Evolutionary conservation across 306 rosid genomes (phyloP).

Genomic region (Castanopsis chinensis): DNA sequence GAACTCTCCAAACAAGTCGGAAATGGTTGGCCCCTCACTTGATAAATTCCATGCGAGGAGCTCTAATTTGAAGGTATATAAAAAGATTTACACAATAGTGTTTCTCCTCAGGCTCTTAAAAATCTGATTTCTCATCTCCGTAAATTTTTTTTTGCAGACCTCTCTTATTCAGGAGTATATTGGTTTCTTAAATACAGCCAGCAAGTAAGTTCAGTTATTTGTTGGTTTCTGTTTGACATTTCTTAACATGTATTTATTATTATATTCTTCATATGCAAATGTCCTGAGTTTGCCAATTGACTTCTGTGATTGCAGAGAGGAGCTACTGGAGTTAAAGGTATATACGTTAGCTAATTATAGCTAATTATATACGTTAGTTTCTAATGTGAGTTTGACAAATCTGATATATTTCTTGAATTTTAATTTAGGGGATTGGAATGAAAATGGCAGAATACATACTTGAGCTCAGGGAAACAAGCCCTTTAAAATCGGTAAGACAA

Average conservation of each 20-base stretch:
- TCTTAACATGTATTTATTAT: background rate
- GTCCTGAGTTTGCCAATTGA: background rate
- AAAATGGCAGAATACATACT: constrained; percentile 83
- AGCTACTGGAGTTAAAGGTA: constrained; percentile 77
- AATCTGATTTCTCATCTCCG: constrained; percentile 19
- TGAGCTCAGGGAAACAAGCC: constrained; percentile 78
- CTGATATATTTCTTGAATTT: background rate
- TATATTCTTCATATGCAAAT: background rate
- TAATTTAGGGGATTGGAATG: constrained; percentile 69
- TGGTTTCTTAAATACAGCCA: constrained; percentile 77
- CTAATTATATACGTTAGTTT: too few species aligned
- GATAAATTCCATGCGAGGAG: constrained; percentile 57
- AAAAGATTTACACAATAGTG: background rate
- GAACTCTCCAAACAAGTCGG: constrained; percentile 27
- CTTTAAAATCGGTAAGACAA: constrained; percentile 70
- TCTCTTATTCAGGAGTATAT: constrained; percentile 70
- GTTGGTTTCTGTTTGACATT: background rate
- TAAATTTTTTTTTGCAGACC: constrained; percentile 39
- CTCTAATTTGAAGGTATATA: constrained; percentile 62
- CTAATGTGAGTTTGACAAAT: background rate
- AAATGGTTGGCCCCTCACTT: constrained; percentile 57
- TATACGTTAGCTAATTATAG: constrained; percentile 6
- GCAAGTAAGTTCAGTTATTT: constrained; percentile 48
- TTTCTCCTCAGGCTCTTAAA: background rate
- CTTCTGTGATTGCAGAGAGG: constrained; percentile 56